These are phyloP conservation scores for Guadua angustifolia DNA, from an alignment of 176 grass and related monocot species.

Conservation along the genomic window DNA sequence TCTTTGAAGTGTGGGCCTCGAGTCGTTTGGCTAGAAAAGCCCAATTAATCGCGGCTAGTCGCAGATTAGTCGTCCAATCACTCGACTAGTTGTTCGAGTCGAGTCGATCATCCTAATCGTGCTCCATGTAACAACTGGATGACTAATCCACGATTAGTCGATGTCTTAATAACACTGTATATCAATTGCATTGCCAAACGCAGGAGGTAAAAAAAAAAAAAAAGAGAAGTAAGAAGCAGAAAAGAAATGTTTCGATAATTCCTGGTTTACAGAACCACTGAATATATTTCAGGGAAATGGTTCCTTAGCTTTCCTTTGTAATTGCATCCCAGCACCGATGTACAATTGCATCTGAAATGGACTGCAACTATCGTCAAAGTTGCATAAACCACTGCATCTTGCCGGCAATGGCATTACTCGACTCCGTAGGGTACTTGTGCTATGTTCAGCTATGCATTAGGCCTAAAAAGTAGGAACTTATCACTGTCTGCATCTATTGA, in stretches of 20 bases:
- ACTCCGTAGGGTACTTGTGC: not conserved
- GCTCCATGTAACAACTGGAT: too few relatives aligned
- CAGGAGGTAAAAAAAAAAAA: not conserved
- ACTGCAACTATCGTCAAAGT: not conserved
- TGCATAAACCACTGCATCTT: conserved; percentile 12
- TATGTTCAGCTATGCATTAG: conserved; percentile 29
- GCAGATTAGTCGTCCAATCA: too few relatives aligned
- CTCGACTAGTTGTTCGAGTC: too few relatives aligned
- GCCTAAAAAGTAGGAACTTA: conserved; percentile 23
- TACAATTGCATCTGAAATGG: not conserved
- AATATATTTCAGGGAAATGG: conserved; percentile 16
- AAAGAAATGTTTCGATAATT: conserved; percentile 3
- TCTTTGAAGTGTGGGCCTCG: too few relatives aligned
- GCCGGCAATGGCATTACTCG: not conserved
- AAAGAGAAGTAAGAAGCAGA: not conserved
- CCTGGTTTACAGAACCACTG: not conserved
- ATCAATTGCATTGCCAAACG: not conserved
- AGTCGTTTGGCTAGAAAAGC: too few relatives aligned
- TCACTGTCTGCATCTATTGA: conserved; percentile 14
- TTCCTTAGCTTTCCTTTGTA: not conserved
- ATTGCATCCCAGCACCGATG: not conserved
- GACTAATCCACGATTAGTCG: too few relatives aligned
- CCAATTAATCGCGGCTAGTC: too few relatives aligned
- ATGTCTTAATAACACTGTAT: too few relatives aligned
- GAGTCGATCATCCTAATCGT: too few relatives aligned